Conservation (phyloP, 805 yeast species). For the Yarrowia hollandica region DNA sequence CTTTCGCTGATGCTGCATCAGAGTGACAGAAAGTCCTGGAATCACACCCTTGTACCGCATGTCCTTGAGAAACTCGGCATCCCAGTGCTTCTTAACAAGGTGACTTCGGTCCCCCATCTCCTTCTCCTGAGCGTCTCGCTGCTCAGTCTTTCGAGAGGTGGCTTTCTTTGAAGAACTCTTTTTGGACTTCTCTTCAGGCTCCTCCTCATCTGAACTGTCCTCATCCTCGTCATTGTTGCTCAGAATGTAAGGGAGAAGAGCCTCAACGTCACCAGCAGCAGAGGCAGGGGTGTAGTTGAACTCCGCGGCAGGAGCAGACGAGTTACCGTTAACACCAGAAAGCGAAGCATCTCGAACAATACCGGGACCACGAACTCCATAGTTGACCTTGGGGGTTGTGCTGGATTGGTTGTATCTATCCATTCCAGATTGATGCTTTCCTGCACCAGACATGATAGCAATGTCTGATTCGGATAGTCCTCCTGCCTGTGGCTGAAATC, state of each 20-base stretch:
- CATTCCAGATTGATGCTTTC: not conserved
- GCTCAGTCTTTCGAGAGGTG: not conserved
- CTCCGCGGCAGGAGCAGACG: conserved; percentile 12
- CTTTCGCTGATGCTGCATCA: conserved; percentile 50
- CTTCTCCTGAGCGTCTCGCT: conserved; percentile 9
- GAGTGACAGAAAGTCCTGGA: conserved; percentile 44
- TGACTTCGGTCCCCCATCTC: conserved; percentile 20
- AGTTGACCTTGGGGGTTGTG: not conserved
- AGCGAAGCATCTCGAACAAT: conserved; percentile 10
- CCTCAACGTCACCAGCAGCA: conserved; percentile 4
- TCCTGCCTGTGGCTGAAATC: conserved; percentile 6
- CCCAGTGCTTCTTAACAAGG: conserved; percentile 18
- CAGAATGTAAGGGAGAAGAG: conserved; percentile 14
- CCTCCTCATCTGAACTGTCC: not conserved
- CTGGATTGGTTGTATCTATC: conserved; percentile 5
- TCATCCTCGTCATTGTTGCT: conserved; percentile 21
- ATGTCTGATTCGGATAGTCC: conserved; percentile 11
- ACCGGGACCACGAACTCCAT: conserved; percentile 1
- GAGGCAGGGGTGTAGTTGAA: conserved; percentile 25
- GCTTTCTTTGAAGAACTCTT: not conserved
- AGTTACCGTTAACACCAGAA: conserved; percentile 2
- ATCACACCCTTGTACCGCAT: conserved; percentile 23
- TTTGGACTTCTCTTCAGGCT: not conserved
- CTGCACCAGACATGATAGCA: conserved; percentile 19
- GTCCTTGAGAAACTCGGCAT: conserved; percentile 4